These are phyloP conservation scores for Hanseniaspora lindneri DNA, from an alignment of 805 yeast species.

Conservation along the genomic window DNA sequence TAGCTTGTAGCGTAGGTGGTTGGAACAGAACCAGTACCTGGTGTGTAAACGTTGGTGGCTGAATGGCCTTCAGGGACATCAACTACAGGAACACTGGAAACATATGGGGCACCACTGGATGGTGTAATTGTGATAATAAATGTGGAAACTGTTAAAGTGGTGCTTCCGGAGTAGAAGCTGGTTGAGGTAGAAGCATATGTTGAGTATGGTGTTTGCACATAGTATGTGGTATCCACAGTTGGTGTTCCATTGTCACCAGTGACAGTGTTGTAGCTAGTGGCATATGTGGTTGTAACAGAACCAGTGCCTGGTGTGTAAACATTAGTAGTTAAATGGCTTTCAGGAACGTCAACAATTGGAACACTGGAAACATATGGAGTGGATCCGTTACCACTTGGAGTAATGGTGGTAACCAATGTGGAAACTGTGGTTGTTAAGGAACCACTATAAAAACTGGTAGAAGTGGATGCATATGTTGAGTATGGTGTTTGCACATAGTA, in stretches of 20 bases:
- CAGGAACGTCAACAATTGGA: constrained; percentile 18
- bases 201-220: not conserved
- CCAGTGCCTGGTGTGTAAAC: constrained; percentile 13
- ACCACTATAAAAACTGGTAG: not conserved
- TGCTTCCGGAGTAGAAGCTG: not conserved
- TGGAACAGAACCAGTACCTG: too few relatives aligned
- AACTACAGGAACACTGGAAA: constrained; percentile 15
- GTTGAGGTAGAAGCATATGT: not conserved
- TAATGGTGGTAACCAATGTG: not conserved
- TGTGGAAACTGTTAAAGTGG: not conserved
- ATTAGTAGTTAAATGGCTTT: not conserved
- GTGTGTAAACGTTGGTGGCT: not conserved
- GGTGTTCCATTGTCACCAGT: not conserved
- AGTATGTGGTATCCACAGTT: not conserved
- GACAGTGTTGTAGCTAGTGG: constrained; percentile 2
- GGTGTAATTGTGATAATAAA: constrained; percentile 2
- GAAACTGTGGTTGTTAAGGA: not conserved
- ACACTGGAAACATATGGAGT: constrained; percentile 14
- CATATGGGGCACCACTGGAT: constrained; percentile 11
- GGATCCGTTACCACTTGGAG: constrained; percentile 16
- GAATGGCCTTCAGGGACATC: constrained; percentile 16
- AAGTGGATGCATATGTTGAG: not conserved
- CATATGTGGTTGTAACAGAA: not conserved
- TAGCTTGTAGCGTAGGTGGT: too few relatives aligned
- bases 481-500: constrained; percentile 1